A percentile compares a stretch with the other conserved stretches of the same genome.
phyloP scores from a whole-genome alignment of 148 eudicot species.

The Rhododendron ovatum region DNA sequence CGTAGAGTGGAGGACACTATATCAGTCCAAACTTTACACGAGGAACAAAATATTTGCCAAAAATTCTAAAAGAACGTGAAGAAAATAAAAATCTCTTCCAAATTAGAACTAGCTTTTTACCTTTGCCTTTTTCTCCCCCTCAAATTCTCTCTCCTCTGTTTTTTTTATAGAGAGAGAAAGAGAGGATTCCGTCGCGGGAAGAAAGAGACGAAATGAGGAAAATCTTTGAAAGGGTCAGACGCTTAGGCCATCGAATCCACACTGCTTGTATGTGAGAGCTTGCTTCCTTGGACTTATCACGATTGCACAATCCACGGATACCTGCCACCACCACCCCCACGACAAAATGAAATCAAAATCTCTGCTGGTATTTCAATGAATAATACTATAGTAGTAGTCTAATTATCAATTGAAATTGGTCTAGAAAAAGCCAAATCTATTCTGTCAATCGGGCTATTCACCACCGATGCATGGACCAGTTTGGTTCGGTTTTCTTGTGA shows the following conservation, averaged over 20 bases:
- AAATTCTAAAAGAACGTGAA: not conserved
- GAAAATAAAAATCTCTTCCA: not conserved
- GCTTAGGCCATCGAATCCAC: slow-evolving; percentile 84
- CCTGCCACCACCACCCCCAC: slow-evolving; percentile 32
- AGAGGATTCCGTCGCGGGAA: not conserved
- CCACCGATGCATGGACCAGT: not conserved
- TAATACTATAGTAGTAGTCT: not conserved
- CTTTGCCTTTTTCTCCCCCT: not conserved
- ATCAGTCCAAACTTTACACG: not conserved
- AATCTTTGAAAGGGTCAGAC: slow-evolving; percentile 34
- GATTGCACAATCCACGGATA: slow-evolving; percentile 74
- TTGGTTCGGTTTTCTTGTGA: not conserved
- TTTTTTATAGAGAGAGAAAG: slow-evolving; percentile 4
- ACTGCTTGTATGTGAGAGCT: slow-evolving; percentile 68
- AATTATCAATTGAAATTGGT: not conserved
- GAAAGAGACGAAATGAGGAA: not conserved
- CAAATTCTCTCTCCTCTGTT: slow-evolving; percentile 4
- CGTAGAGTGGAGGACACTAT: not conserved
- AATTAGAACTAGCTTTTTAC: slow-evolving; percentile 3
- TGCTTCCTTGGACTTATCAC: slow-evolving; percentile 86
- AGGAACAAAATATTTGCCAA: not conserved
- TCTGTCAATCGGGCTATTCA: not conserved
- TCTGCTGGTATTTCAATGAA: not conserved
- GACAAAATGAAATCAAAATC: not conserved
- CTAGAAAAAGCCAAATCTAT: not conserved